phyloP scores from a whole-genome alignment of 2,329 filamentous ascomycete species.

The Colletotrichum shisoi region DNA sequence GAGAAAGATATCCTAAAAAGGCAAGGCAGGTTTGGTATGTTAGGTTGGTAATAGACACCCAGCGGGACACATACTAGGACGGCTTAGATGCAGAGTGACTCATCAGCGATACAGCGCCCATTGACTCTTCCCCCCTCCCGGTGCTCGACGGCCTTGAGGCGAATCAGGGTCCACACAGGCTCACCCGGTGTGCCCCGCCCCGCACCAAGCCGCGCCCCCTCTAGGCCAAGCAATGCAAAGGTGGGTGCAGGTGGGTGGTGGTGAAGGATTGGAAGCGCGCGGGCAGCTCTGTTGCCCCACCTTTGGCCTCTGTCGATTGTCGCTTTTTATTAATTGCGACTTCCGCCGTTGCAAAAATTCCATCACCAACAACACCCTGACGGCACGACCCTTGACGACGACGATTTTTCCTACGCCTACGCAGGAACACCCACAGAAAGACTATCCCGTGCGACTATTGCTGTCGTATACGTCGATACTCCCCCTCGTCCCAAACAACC shows the following conservation, averaged over 20 bases:
- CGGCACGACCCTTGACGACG: slow-evolving; percentile 20
- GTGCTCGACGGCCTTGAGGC: slow-evolving; percentile 9
- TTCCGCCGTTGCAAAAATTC: slow-evolving; percentile 39
- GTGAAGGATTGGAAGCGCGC: slow-evolving; percentile 21
- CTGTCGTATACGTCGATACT: not conserved
- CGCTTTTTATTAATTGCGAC: slow-evolving; percentile 39
- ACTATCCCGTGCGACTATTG: not conserved
- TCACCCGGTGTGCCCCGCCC: slow-evolving; percentile 31
- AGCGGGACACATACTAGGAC: not conserved
- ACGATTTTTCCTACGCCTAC: slow-evolving; percentile 2
- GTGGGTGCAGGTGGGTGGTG: not conserved
- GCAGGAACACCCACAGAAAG: not conserved
- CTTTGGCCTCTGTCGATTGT: slow-evolving; percentile 24
- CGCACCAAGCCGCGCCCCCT: slow-evolving; percentile 14
- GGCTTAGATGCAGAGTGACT: slow-evolving; percentile 30
- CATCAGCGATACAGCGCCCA: slow-evolving; percentile 28
- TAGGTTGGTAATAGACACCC: slow-evolving; percentile 17
- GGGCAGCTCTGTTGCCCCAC: slow-evolving; percentile 27
- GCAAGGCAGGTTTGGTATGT: not conserved
- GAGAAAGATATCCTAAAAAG: not conserved
- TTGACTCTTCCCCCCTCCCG: slow-evolving; percentile 19
- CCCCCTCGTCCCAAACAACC: not conserved
- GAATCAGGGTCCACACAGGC: slow-evolving; percentile 31
- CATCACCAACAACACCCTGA: slow-evolving; percentile 32
- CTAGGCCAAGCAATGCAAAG: slow-evolving; percentile 4